Percentiles rank a stretch among this genome's conserved stretches.
phyloP scores from a whole-genome alignment of 2,329 filamentous ascomycete species.

The Fusarium sp. region DNA sequence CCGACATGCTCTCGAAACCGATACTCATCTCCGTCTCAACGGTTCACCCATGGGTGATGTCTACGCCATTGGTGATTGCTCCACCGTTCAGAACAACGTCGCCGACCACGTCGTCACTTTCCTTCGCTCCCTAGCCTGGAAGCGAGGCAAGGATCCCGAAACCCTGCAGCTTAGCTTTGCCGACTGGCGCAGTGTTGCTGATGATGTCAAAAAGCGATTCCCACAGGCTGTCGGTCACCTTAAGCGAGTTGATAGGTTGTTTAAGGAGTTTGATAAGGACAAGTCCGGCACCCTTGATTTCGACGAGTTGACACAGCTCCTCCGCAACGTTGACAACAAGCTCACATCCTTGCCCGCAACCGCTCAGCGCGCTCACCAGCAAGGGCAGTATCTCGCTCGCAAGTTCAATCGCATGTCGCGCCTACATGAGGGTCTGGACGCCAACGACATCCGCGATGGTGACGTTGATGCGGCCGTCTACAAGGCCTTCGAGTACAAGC shows the following conservation, averaged over 20 bases:
- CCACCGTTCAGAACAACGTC: conserved; percentile 97
- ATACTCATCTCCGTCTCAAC: conserved; percentile 88
- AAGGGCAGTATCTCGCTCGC: conserved; percentile 89
- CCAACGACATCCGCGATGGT: conserved; percentile 87
- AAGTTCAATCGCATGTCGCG: conserved; percentile 94
- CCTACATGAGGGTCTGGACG: conserved; percentile 76
- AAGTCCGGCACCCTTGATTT: conserved; percentile 94
- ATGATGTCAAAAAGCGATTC: conserved; percentile 86
- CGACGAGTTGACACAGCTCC: conserved; percentile 86
- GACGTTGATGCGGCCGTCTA: conserved; percentile 93
- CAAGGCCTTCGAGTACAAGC: conserved; percentile 93
- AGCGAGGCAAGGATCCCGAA: conserved; percentile 89
- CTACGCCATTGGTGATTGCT: conserved; percentile 95
- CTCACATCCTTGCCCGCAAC: conserved; percentile 94
- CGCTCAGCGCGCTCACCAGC: conserved; percentile 95
- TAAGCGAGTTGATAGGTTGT: conserved; percentile 88
- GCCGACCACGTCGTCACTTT: conserved; percentile 92
- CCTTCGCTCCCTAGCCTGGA: conserved; percentile 88
- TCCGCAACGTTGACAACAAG: conserved; percentile 93
- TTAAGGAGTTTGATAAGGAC: conserved; percentile 92
- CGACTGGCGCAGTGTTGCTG: conserved; percentile 89
- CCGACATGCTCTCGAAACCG: conserved; percentile 90
- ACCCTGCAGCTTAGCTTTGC: conserved; percentile 86
- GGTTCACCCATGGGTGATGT: conserved; percentile 93
- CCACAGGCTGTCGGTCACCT: conserved; percentile 91